Evolutionary conservation across 2,329 filamentous ascomycete species (phyloP).

Genomic region (Penicillium sp.): DNA sequence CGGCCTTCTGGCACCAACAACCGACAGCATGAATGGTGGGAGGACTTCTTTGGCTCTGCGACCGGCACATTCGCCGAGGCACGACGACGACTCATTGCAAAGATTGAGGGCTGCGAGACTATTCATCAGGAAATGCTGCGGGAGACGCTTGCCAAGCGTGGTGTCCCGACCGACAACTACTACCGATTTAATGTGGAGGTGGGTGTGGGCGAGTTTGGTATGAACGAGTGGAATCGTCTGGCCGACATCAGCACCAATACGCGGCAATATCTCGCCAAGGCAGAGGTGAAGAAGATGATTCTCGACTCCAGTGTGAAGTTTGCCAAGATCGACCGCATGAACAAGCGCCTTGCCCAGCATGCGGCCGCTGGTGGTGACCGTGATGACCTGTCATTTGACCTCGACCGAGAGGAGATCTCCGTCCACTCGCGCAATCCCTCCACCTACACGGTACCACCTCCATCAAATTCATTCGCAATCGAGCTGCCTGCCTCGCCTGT

Average conservation of each 20-base stretch:
- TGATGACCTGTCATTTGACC: conserved; percentile 31
- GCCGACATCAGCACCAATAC: conserved; percentile 94
- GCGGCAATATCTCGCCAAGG: conserved; percentile 73
- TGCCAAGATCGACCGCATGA: conserved; percentile 78
- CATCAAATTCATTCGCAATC: conserved; percentile 53
- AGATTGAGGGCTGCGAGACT: conserved; percentile 93
- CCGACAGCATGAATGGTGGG: conserved; percentile 79
- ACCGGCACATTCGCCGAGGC: conserved; percentile 92
- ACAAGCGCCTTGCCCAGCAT: conserved; percentile 63
- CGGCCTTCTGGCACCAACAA: conserved; percentile 71
- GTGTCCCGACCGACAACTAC: conserved; percentile 86
- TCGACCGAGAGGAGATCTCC: conserved; percentile 29
- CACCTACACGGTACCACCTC: conserved; percentile 34
- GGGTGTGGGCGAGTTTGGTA: conserved; percentile 93
- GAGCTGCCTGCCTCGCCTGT: conserved; percentile 60
- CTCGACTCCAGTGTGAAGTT: conserved; percentile 76
- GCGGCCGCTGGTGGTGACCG: conserved; percentile 37
- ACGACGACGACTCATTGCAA: conserved; percentile 76
- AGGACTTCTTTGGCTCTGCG: conserved; percentile 70
- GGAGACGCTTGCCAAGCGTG: conserved; percentile 73
- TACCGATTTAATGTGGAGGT: conserved; percentile 96
- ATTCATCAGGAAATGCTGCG: conserved; percentile 85
- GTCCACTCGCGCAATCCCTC: conserved; percentile 5
- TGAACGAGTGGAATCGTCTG: conserved; percentile 97
- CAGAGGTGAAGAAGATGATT: conserved; percentile 75